Evolutionary conservation across 1,284 basidiomycete genomes (phyloP).

Genomic region (Cryptococcus amylolentus): DNA sequence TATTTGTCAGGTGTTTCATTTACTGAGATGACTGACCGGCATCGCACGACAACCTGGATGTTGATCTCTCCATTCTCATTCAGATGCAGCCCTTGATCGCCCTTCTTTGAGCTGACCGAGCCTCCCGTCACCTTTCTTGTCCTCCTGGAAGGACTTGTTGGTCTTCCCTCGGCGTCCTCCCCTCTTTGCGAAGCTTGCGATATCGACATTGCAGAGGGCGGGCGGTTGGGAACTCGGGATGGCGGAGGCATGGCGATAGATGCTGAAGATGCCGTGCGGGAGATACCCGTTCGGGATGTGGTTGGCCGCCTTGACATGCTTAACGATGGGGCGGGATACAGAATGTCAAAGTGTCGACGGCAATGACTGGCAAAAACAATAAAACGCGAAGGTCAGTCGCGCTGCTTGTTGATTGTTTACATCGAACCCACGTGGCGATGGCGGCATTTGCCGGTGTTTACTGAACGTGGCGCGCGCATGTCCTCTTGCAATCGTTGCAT

Average conservation of each 20-base stretch:
- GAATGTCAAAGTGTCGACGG: background rate
- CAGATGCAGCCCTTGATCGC: slow-evolving; percentile 5
- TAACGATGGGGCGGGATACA: background rate
- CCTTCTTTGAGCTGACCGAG: slow-evolving; percentile 9
- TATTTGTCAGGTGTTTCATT: background rate
- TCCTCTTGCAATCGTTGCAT: no score
- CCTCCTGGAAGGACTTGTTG: slow-evolving; percentile 21
- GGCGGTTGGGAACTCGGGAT: slow-evolving; percentile 19
- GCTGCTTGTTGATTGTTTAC: slow-evolving; percentile 24
- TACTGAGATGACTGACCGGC: slow-evolving; percentile 56
- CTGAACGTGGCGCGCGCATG: no score
- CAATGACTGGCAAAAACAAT: background rate
- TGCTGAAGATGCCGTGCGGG: slow-evolving; percentile 24
- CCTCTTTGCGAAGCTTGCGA: slow-evolving; percentile 12
- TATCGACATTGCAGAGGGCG: slow-evolving; percentile 23
- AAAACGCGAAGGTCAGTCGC: slow-evolving; percentile 25
- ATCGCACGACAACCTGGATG: slow-evolving; percentile 88
- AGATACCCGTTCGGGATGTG: slow-evolving; percentile 7
- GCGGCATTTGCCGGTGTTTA: background rate
- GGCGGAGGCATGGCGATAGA: slow-evolving; percentile 37
- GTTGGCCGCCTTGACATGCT: slow-evolving; percentile 34
- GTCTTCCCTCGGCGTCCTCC: slow-evolving; percentile 11
- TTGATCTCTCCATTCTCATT: slow-evolving; percentile 53
- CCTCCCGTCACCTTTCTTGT: slow-evolving; percentile 7
- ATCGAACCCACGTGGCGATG: background rate